phyloP scores from a whole-genome alignment of 768 basidiomycete species.

The Phaeolepiota aurea region DNA sequence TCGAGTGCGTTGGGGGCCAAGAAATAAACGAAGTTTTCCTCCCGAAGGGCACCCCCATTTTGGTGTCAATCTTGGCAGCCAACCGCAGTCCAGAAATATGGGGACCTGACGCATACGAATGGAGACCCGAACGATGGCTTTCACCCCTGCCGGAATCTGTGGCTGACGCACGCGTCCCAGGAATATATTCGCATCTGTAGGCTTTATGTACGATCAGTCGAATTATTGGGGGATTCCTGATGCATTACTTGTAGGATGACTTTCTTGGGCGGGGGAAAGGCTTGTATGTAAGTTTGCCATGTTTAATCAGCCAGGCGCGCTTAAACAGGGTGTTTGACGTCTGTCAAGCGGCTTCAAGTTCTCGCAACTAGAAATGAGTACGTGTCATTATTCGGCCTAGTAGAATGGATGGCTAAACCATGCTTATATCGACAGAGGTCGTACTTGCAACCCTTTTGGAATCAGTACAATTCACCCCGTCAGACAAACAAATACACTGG shows the following conservation, averaged over 20 bases:
- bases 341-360: constrained; percentile 1
- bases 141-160: constrained; percentile 19
- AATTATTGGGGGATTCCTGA: neutral
- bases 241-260: neutral
- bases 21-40: constrained; percentile 15
- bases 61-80: constrained; percentile 19
- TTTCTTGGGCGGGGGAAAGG: constrained; percentile 1
- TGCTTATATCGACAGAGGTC: too few relatives aligned
- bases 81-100: constrained; percentile 28
- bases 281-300: constrained; percentile 2
- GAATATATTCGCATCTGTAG: constrained; percentile 26
- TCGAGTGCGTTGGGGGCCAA: constrained; percentile 20
- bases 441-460: neutral
- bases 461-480: neutral
- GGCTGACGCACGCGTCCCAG: constrained; percentile 21
- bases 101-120: constrained; percentile 34
- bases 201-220: constrained; percentile 5
- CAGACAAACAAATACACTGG: neutral
- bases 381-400: neutral
- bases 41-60: constrained; percentile 17
- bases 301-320: neutral
- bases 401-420: too few relatives aligned
- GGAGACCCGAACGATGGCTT: constrained; percentile 40
- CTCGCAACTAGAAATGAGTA: constrained; percentile 1
- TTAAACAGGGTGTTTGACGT: neutral